phyloP scores from a whole-genome alignment of 2,329 filamentous ascomycete species.

The Gyromitra esculenta region DNA sequence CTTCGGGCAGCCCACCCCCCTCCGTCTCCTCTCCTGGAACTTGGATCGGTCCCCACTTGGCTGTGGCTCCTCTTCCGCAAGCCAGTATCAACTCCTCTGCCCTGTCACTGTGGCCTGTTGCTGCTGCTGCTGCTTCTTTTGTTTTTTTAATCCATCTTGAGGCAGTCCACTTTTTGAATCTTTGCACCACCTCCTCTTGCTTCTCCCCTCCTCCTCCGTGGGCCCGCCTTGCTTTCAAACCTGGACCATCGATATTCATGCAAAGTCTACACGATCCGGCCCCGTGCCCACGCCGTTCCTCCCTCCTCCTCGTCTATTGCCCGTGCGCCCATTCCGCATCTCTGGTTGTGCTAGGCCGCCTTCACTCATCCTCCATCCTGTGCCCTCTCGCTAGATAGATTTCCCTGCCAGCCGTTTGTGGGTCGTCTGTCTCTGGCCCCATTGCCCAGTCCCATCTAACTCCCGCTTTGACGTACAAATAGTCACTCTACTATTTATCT shows the following conservation, averaged over 20 bases:
- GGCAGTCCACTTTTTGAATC: constrained; percentile 39
- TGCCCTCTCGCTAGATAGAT: constrained; percentile 49
- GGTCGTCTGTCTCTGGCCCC: constrained; percentile 39
- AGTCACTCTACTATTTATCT: constrained; percentile 48
- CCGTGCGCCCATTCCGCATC: constrained; percentile 51
- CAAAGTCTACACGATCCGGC: constrained; percentile 53
- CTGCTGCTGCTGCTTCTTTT: constrained; percentile 1
- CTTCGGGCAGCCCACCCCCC: constrained; percentile 45
- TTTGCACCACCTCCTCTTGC: constrained; percentile 14
- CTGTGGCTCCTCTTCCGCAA: constrained; percentile 43
- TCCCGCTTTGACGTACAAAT: constrained; percentile 47
- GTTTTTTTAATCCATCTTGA: constrained; percentile 3
- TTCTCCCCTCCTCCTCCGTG: constrained; percentile 42
- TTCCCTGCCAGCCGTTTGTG: constrained; percentile 48
- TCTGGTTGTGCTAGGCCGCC: constrained; percentile 49
- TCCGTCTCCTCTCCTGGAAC: constrained; percentile 37
- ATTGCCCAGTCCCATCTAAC: constrained; percentile 32
- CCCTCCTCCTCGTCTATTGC: constrained; percentile 47
- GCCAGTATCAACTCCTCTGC: constrained; percentile 45
- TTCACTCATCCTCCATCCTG: constrained; percentile 47
- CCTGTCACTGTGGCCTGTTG: constrained; percentile 41
- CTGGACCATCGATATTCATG: constrained; percentile 52
- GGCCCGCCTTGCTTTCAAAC: constrained; percentile 50
- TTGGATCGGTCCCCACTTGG: constrained; percentile 49
- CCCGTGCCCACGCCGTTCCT: constrained; percentile 51